A percentile compares a stretch with the other conserved stretches of the same genome.
Evolutionary conservation across 768 basidiomycete species (phyloP).

Genomic region (Pisolithus orientalis): DNA sequence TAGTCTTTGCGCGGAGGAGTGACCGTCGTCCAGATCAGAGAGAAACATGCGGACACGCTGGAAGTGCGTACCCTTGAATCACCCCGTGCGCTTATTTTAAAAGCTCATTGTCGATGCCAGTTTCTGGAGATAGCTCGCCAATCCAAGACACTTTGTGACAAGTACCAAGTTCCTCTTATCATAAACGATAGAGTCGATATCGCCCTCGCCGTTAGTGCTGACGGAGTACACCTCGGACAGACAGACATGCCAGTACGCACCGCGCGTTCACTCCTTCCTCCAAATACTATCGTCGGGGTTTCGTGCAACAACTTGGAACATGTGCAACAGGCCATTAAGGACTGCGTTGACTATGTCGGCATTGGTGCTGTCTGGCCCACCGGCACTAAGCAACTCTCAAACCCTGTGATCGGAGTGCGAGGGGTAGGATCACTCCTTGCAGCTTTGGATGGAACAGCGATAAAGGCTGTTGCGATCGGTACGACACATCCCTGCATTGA

Average conservation of each 20-base stretch:
- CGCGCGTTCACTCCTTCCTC: slow-evolving; percentile 64
- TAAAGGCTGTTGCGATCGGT: slow-evolving; percentile 88
- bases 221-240: slow-evolving; percentile 88
- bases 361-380: slow-evolving; percentile 84
- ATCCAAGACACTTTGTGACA: slow-evolving; percentile 67
- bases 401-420: slow-evolving; percentile 61
- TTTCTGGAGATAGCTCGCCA: slow-evolving; percentile 69
- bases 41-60: slow-evolving; percentile 76
- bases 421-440: slow-evolving; percentile 64
- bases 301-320: slow-evolving; percentile 69
- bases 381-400: slow-evolving; percentile 66
- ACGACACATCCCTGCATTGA: slow-evolving; percentile 10
- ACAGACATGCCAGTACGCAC: slow-evolving; percentile 69
- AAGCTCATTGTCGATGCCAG: slow-evolving; percentile 30
- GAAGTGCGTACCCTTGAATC: slow-evolving; percentile 46
- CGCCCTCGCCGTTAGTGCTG: slow-evolving; percentile 67
- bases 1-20: slow-evolving; percentile 84
- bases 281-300: slow-evolving; percentile 69
- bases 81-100: neutral
- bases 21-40: slow-evolving; percentile 83
- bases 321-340: slow-evolving; percentile 51
- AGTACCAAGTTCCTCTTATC: slow-evolving; percentile 74
- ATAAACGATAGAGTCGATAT: slow-evolving; percentile 90
- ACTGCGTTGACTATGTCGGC: slow-evolving; percentile 80
- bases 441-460: slow-evolving; percentile 51